These are phyloP conservation scores for Heritiera littoralis DNA, from an alignment of 345 rosid species.

Conservation along the genomic window DNA sequence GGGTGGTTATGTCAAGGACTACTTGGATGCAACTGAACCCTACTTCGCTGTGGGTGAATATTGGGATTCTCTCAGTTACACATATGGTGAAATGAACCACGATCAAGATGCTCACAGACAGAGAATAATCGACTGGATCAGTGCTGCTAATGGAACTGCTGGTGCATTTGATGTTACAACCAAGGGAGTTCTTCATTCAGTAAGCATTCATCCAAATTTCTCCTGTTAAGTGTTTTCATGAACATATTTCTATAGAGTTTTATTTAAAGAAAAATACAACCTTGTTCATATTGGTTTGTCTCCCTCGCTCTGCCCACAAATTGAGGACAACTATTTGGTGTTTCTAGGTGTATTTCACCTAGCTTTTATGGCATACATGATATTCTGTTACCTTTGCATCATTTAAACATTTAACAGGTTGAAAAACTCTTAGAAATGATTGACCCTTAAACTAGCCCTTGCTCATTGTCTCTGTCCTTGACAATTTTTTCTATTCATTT, in stretches of 20 bases:
- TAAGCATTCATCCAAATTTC: slow-evolving; percentile 34
- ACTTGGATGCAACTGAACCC: slow-evolving; percentile 81
- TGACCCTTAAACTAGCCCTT: background rate
- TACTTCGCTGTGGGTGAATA: slow-evolving; percentile 91
- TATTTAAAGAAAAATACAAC: slow-evolving; percentile 36
- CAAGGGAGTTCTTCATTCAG: slow-evolving; percentile 91
- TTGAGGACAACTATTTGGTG: slow-evolving; percentile 8
- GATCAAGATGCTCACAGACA: slow-evolving; percentile 95
- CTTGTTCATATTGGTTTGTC: slow-evolving; percentile 10
- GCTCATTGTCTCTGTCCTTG: slow-evolving; percentile 6
- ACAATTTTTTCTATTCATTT: background rate
- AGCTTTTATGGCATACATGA: background rate
- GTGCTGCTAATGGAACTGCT: slow-evolving; percentile 74
- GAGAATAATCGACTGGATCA: slow-evolving; percentile 90
- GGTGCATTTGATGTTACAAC: slow-evolving; percentile 99
- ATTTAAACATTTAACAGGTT: slow-evolving; percentile 4
- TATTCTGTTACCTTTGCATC: background rate
- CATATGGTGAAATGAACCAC: slow-evolving; percentile 85
- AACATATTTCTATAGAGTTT: background rate
- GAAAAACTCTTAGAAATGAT: background rate
- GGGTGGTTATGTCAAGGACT: slow-evolving; percentile 99
- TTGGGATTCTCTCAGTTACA: slow-evolving; percentile 92
- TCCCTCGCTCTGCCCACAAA: background rate
- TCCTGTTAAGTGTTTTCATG: background rate
- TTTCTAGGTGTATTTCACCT: background rate